Evolutionary conservation across 345 rosid species (phyloP), one percentile per base, ranked within the genome.

Genomic region (Gynandropsis gynandra): DNA sequence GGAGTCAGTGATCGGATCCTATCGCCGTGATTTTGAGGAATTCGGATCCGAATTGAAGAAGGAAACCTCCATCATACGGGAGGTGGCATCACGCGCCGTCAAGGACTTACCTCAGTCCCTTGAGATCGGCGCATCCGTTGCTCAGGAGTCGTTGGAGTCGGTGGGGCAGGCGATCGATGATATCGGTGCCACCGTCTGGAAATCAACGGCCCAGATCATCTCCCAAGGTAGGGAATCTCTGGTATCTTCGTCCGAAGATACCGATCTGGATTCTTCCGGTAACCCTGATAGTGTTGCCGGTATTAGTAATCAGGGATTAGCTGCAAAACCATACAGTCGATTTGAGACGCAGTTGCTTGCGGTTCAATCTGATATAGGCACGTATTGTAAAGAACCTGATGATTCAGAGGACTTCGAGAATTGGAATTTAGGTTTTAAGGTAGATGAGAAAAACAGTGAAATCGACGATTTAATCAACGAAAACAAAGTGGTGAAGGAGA

Each of bases 161-260:
- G 87, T 89, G 4, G 93, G 95, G 21, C 87, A 82, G 46, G 84
- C 81, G 16, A 75, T 89, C 42, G 97, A 85, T 42, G 95, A 83
- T n/a, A 76, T 89, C 49, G 83, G 97, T 5, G 56, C 70, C 71
- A 61, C 89, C 54, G 80, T 89, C 9, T 76, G 81, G 83, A 82
- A 77, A 59, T 79, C 88, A 24, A 82, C 29, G 29, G 29, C 29
- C 10, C 66, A 64, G 72, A 79, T 89, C 50, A 74, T 89, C 20
- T 60, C 85, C 36, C 82, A 67, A 6, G 87, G 97, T 68, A 85
- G 67, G 74, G 78, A 65, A 16, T 63, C 74, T 47, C 51, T 77
- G 0, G 14, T 55, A 39, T 61, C 65, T 2, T 52, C 71, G 37
- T 44, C 72, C 8, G 55, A 56, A 35, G 70, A 59, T 40, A 46